Conservation (phyloP, 78 protist genomes). For the Anaeramoeba flamelloides region DNA sequence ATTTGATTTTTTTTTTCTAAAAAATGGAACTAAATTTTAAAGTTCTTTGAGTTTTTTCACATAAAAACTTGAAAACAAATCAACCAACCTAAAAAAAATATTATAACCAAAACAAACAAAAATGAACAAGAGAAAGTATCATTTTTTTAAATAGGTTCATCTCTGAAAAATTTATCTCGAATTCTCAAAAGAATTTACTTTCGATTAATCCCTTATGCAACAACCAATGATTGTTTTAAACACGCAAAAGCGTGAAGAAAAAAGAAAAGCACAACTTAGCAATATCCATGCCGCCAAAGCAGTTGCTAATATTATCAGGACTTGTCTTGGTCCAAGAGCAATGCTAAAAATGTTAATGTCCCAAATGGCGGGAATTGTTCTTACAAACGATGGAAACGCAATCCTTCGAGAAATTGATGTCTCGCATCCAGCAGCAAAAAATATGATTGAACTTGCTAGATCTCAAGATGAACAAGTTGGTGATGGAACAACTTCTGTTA, state of each 20-base stretch:
- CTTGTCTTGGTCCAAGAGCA: constrained; percentile 87
- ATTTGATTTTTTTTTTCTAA: no score
- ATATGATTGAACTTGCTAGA: constrained; percentile 76
- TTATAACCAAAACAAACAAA: no score
- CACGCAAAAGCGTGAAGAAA: constrained; percentile 76
- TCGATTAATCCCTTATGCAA: no score
- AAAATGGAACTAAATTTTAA: no score
- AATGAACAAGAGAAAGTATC: no score
- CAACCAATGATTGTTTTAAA: constrained; percentile 23
- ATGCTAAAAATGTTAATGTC: constrained; percentile 96
- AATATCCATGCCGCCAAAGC: constrained; percentile 69
- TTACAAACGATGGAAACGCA: constrained; percentile 95
- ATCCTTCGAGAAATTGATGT: constrained; percentile 92
- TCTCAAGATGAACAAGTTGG: constrained; percentile 96
- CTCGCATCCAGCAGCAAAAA: constrained; percentile 92
- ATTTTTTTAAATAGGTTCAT: no score
- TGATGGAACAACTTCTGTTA: constrained; percentile 95
- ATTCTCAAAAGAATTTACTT: no score
- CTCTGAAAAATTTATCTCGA: no score
- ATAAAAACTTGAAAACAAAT: no score
- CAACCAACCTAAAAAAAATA: no score
- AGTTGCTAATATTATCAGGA: constrained; percentile 77
- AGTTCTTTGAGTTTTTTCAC: no score
- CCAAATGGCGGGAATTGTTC: constrained; percentile 81
- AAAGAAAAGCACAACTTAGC: constrained; percentile 67